These are phyloP conservation scores for Syncephalastrum contaminatum DNA, from an alignment of 371 early-diverging fungal genomes.

Conservation along the genomic window DNA sequence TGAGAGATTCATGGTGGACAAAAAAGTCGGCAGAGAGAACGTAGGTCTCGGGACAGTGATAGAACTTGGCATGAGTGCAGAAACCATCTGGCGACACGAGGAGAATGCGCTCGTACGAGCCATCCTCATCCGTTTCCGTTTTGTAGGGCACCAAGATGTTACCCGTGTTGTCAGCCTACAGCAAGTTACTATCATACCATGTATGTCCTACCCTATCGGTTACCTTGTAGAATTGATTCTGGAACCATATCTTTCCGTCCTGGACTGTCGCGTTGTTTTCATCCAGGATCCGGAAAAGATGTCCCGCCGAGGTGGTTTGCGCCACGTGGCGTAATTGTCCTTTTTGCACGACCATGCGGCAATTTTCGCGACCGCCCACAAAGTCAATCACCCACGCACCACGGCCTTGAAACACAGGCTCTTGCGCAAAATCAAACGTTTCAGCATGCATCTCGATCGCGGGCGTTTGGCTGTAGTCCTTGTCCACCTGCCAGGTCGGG, in stretches of 20 bases:
- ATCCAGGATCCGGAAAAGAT: constrained; percentile 45
- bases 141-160: constrained; percentile 50
- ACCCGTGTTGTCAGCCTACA: constrained; percentile 40
- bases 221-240: constrained; percentile 48
- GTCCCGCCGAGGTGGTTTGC: constrained; percentile 49
- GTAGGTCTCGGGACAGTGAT: constrained; percentile 35
- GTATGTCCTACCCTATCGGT: background rate
- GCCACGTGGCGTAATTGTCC: constrained; percentile 43
- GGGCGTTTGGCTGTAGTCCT: constrained; percentile 16
- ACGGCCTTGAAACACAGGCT: constrained; percentile 33
- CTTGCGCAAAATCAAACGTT: constrained; percentile 20
- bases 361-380: constrained; percentile 38
- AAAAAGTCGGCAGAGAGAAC: constrained; percentile 33
- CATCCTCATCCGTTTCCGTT: constrained; percentile 2
- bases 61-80: constrained; percentile 35
- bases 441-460: constrained; percentile 3
- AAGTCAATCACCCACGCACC: constrained; percentile 51
- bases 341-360: constrained; percentile 45
- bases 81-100: constrained; percentile 38
- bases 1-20: constrained; percentile 47
- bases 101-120: constrained; percentile 12
- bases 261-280: constrained; percentile 33
- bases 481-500: constrained; percentile 37
- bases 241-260: constrained; percentile 38
- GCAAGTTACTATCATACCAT: background rate